Base-by-base conservation (phyloP, 176 grass and related monocot genomes). In the Cenchrus fungigraminus region DNA sequence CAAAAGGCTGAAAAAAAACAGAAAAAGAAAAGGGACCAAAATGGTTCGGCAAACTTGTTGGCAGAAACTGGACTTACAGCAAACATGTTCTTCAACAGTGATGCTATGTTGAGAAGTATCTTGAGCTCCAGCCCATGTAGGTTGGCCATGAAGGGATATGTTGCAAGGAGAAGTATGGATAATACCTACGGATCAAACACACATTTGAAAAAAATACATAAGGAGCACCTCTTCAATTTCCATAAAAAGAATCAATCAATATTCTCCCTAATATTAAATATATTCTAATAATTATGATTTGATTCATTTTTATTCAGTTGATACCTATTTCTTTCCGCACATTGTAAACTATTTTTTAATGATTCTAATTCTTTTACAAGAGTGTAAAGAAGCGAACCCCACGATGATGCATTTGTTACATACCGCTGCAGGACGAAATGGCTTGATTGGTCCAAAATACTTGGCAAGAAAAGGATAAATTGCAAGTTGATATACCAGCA, bases 91-190 rank as follows among this genome's bases (percentile, higher is more conserved):
- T 89, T 94, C 73, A 94, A 63, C 74, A 91, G 44, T 1, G 92
- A 94, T 73, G 80, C 89, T 70, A 86, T 75, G 61, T 79, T 91
- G 76, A 94, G 67, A 42, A 91, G 83, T 62, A 94, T 45, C 78
- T 79, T 81, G 70, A 94, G 92, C 58, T 80, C 82, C 32, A 43
- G 8, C 32, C 87, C 92, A 71, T 91, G 70, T 47, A 91, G 85
- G 10, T 87, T 72, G 9, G 82, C 57, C 89, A 91, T 89, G 65
- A 85, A 91, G 68, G 92, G 89, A 79, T 94, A 91, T 51, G 80
- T 82, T 68, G 78, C 63, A 77, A 94, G 92, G 34, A 91, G 78
- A 79, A 88, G 54, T 68, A 94, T 89, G 52, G 89, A 87, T 60
- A 94, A 71, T 54, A 94, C 53, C 92, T 94, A 78, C 34, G 85